phyloP scores from a whole-genome alignment of 2,329 filamentous ascomycete genomes.

The Eurotiales sp. region DNA sequence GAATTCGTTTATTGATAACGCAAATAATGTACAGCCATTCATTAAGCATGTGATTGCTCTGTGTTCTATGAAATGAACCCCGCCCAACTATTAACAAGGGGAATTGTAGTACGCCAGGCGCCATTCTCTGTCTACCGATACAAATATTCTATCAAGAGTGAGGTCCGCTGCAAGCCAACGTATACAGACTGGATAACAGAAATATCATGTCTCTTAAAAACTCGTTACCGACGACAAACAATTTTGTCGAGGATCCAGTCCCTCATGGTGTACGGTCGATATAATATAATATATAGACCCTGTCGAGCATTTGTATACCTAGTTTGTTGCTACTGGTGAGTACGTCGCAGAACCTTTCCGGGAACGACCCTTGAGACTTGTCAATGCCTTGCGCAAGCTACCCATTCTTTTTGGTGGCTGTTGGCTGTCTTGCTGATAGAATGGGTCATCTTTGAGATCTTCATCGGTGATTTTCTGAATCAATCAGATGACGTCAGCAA shows the following conservation, averaged over 20 bases:
- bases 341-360: slow-evolving; percentile 9
- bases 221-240: too few species aligned
- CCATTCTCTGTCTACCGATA: neutral
- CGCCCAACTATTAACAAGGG: too few species aligned
- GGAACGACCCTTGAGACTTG: slow-evolving; percentile 11
- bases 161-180: too few species aligned
- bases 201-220: too few species aligned
- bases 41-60: too few species aligned
- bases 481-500: neutral
- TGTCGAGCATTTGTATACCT: neutral
- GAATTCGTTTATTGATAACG: neutral
- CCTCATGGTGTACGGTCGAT: too few species aligned
- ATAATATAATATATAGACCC: too few species aligned
- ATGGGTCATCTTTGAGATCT: slow-evolving; percentile 38
- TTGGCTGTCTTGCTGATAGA: slow-evolving; percentile 23
- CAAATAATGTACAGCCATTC: neutral
- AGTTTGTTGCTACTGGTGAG: neutral
- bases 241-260: too few species aligned
- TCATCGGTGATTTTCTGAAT: slow-evolving; percentile 38
- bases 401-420: slow-evolving; percentile 12
- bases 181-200: too few species aligned
- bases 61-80: too few species aligned
- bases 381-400: slow-evolving; percentile 15
- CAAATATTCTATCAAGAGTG: too few species aligned
- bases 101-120: too few species aligned